Conservation (phyloP, 148 eudicot genomes). For the Vaccinium myrtillus region DNA sequence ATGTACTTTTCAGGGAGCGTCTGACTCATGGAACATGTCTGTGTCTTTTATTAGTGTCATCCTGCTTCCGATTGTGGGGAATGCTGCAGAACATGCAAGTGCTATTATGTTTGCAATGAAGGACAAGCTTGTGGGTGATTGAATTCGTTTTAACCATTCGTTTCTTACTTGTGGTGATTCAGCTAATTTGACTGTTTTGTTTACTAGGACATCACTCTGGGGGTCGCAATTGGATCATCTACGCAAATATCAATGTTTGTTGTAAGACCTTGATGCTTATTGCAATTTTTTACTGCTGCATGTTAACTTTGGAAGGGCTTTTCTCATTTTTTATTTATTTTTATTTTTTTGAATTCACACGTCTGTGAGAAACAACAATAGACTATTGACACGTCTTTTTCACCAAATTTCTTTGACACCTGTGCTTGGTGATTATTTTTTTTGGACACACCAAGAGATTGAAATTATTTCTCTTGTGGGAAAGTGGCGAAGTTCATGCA, state of each 20-base stretch:
- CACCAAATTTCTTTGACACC: no score
- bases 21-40: conserved; percentile 76
- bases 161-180: conserved; percentile 7
- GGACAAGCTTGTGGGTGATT: conserved; percentile 81
- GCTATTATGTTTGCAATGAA: conserved; percentile 93
- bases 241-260: conserved; percentile 97
- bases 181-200: conserved; percentile 9
- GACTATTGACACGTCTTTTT: not conserved
- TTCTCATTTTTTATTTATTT: not conserved
- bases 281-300: not conserved
- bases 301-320: conserved; percentile 2
- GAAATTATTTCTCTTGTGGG: conserved; percentile 5
- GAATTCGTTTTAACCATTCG: not conserved
- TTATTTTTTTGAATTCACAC: not conserved
- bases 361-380: not conserved
- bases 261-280: conserved; percentile 38
- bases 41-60: conserved; percentile 85
- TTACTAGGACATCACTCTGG: conserved; percentile 76
- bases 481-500: not conserved
- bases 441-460: not conserved
- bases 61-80: conserved; percentile 90
- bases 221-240: conserved; percentile 93
- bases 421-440: not conserved
- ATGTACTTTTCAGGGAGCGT: conserved; percentile 67
- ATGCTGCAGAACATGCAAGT: conserved; percentile 97